phyloP scores from a whole-genome alignment of 2,329 filamentous ascomycete species.

The Knoxdaviesia capensis region DNA sequence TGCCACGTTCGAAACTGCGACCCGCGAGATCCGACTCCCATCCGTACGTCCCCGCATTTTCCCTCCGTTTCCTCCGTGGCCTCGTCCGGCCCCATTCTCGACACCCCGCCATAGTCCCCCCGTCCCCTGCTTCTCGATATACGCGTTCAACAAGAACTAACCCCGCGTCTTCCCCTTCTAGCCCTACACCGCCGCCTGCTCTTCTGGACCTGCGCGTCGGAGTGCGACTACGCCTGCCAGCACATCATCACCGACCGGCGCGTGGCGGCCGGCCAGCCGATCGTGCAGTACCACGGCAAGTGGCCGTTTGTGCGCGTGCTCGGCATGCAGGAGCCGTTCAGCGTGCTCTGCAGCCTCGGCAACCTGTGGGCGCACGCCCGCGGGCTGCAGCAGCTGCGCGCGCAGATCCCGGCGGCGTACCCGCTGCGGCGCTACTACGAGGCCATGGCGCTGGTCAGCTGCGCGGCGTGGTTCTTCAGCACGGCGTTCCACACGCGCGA shows the following conservation, averaged over 20 bases:
- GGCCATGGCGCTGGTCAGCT: conserved; percentile 58
- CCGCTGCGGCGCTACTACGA: conserved; percentile 64
- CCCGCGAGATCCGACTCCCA: conserved; percentile 32
- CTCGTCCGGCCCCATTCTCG: conserved; percentile 1
- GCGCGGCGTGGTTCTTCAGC: conserved; percentile 71
- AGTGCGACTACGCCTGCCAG: conserved; percentile 97
- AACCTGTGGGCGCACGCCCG: conserved; percentile 74
- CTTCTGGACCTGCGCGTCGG: conserved; percentile 76
- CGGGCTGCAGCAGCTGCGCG: conserved; percentile 52
- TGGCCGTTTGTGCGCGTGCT: conserved; percentile 88
- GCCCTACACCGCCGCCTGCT: conserved; percentile 71
- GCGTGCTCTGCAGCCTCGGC: conserved; percentile 77
- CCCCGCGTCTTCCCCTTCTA: conserved; percentile 18
- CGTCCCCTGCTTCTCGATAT: conserved; percentile 8
- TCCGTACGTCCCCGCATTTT: conserved; percentile 38
- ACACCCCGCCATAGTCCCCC: conserved; percentile 4
- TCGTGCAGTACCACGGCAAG: conserved; percentile 95
- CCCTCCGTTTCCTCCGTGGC: conserved; percentile 1
- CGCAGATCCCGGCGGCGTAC: conserved; percentile 52
- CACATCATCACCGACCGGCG: conserved; percentile 68
- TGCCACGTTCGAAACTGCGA: conserved; percentile 68
- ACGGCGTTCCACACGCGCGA: conserved; percentile 87
- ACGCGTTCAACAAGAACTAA: background rate
- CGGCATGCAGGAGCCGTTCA: conserved; percentile 88
- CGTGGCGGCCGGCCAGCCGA: conserved; percentile 38